Evolutionary conservation across 2,329 filamentous ascomycete genomes (phyloP).

Genomic region (Blastomyces silverae): DNA sequence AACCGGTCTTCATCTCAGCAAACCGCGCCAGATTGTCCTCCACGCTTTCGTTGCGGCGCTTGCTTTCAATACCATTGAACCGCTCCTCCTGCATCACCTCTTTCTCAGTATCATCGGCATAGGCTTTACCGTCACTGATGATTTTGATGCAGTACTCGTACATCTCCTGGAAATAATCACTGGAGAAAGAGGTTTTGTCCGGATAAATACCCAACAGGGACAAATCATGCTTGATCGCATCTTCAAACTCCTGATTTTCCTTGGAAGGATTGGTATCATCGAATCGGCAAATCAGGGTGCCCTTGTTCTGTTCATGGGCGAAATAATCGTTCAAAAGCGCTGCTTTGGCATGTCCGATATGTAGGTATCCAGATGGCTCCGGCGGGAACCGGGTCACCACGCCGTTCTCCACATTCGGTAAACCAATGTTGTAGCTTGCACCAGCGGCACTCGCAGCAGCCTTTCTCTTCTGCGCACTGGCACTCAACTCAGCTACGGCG

Average conservation of each 20-base stretch:
- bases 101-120: conserved; percentile 88
- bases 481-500: conserved; percentile 20
- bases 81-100: conserved; percentile 82
- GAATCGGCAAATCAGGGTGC: conserved; percentile 83
- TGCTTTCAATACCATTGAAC: conserved; percentile 74
- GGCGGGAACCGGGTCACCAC: conserved; percentile 35
- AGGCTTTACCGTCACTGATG: conserved; percentile 80
- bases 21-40: conserved; percentile 84
- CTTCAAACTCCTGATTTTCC: conserved; percentile 94
- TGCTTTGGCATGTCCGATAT: conserved; percentile 78
- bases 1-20: conserved; percentile 86
- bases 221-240: conserved; percentile 87
- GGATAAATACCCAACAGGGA: conserved; percentile 86
- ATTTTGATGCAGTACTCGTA: conserved; percentile 79
- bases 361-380: conserved; percentile 34
- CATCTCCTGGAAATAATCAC: conserved; percentile 89
- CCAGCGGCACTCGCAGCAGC: conserved; percentile 24
- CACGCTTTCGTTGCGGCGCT: conserved; percentile 66
- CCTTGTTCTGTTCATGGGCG: conserved; percentile 85
- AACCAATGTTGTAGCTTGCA: conserved; percentile 28
- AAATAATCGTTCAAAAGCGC: conserved; percentile 95
- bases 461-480: conserved; percentile 22
- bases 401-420: conserved; percentile 27
- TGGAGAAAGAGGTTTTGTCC: conserved; percentile 80
- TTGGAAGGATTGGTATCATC: conserved; percentile 97